Conservation (phyloP, 169 alveolate species). For the Ichthyophthirius multifiliis region DNA sequence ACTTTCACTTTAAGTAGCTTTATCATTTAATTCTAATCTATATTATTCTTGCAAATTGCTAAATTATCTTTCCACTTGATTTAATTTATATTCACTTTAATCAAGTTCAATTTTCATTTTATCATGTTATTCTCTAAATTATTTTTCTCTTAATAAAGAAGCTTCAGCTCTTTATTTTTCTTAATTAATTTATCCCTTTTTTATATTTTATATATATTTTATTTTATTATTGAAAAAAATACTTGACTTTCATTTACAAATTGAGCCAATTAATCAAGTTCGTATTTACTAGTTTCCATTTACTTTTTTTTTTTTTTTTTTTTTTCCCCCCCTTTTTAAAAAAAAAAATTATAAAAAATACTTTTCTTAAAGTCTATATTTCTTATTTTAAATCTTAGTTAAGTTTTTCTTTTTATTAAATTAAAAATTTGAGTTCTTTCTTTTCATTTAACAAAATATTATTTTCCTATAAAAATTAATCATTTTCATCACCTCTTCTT, state of each 20-base stretch:
- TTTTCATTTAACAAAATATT: neutral
- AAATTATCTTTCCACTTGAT: neutral
- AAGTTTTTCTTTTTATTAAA: neutral
- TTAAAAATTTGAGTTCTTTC: neutral
- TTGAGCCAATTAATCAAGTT: neutral
- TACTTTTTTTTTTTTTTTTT: neutral
- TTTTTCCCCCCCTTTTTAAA: neutral
- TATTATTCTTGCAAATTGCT: neutral
- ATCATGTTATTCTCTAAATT: slow-evolving; percentile 11
- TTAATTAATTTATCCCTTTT: neutral
- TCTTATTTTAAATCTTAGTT: neutral
- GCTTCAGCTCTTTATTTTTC: slow-evolving; percentile 27
- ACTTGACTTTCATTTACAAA: neutral
- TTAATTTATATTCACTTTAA: neutral
- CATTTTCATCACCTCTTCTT: slow-evolving; percentile 9
- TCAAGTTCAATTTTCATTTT: neutral
- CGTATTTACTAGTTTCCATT: neutral
- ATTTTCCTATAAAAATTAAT: slow-evolving; percentile 11
- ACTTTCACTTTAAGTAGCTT: neutral
- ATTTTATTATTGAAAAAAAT: neutral
- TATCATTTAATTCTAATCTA: neutral
- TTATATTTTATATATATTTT: neutral
- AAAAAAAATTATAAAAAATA: neutral
- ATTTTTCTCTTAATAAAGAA: neutral
- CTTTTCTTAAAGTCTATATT: neutral